phyloP scores from a whole-genome alignment of 2,329 filamentous ascomycete species.

The Cadophora sp. region DNA sequence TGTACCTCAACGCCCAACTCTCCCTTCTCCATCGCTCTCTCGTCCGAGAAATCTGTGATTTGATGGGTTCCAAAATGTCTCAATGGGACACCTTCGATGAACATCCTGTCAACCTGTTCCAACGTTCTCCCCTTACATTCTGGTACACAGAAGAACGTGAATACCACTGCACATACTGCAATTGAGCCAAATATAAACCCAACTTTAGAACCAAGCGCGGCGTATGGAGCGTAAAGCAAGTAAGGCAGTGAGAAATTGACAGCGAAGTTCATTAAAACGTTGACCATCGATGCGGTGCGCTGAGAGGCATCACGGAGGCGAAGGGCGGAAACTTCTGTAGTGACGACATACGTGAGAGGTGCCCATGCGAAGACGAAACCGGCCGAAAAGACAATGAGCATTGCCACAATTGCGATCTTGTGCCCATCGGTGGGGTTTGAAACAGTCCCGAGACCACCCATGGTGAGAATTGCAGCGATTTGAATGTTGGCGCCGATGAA shows the following conservation, averaged over 20 bases:
- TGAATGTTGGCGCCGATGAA: constrained; percentile 8
- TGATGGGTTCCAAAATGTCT: constrained; percentile 6
- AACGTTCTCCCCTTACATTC: constrained; percentile 14
- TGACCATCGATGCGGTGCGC: constrained; percentile 8
- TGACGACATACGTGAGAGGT: constrained; percentile 5
- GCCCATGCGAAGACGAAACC: constrained; percentile 12
- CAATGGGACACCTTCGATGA: constrained; percentile 8
- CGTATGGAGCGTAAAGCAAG: constrained; percentile 12
- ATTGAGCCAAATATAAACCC: constrained; percentile 7
- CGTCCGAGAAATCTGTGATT: not conserved
- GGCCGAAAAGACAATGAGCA: constrained; percentile 1
- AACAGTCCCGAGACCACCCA: constrained; percentile 11
- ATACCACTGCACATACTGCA: not conserved
- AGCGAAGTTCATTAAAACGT: constrained; percentile 5
- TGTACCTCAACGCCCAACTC: constrained; percentile 2
- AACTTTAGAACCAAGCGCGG: not conserved
- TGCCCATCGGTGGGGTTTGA: constrained; percentile 4
- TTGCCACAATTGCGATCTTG: constrained; percentile 3
- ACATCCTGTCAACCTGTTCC: constrained; percentile 18
- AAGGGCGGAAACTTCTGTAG: constrained; percentile 6
- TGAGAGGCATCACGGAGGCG: constrained; percentile 8
- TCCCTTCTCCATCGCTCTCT: not conserved
- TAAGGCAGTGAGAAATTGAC: constrained; percentile 11
- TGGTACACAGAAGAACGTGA: constrained; percentile 13
- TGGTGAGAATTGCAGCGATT: constrained; percentile 6